phyloP scores from a whole-genome alignment of 495 filamentous ascomycete species.

The Hypoxylon fuscum region DNA sequence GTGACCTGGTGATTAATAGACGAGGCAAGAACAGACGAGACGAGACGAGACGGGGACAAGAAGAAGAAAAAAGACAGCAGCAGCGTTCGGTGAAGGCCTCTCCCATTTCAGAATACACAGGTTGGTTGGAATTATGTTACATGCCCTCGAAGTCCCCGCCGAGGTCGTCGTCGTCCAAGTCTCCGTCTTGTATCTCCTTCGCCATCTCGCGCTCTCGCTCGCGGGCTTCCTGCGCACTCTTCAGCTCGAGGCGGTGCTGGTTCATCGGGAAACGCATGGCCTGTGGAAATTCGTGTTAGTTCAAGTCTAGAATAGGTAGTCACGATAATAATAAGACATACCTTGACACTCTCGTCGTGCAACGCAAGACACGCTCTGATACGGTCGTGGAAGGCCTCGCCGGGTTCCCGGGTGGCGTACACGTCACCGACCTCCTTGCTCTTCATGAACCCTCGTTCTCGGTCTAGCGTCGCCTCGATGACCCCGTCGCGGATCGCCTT shows the following conservation, averaged over 20 bases:
- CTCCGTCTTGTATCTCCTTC: slow-evolving; percentile 98
- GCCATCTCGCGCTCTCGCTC: slow-evolving; percentile 96
- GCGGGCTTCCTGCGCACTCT: slow-evolving; percentile 96
- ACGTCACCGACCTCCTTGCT: slow-evolving; percentile 95
- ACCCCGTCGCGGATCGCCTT: slow-evolving; percentile 98
- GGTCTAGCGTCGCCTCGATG: slow-evolving; percentile 93
- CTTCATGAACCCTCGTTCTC: slow-evolving; percentile 97
- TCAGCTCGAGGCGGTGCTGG: slow-evolving; percentile 95
- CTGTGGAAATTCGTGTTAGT: slow-evolving; percentile 53
- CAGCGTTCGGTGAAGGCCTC: slow-evolving; percentile 24
- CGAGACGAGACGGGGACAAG: not conserved
- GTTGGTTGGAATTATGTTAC: slow-evolving; percentile 64
- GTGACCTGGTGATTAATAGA: too few relatives aligned
- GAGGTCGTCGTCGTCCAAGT: slow-evolving; percentile 96
- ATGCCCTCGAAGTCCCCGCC: slow-evolving; percentile 97
- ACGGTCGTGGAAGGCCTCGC: slow-evolving; percentile 95
- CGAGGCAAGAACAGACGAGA: too few relatives aligned
- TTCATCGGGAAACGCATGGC: slow-evolving; percentile 99
- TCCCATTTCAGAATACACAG: slow-evolving; percentile 44
- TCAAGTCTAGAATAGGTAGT: not conserved
- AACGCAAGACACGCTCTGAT: slow-evolving; percentile 89
- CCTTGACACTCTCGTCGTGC: slow-evolving; percentile 98
- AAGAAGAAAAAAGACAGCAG: slow-evolving; percentile 7
- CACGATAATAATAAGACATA: slow-evolving; percentile 55
- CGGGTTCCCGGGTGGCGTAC: slow-evolving; percentile 94